Evolutionary conservation across 164 flowering plant species (phyloP), one percentile per base, ranked within the genome.

Genomic region (Malania oleifera): DNA sequence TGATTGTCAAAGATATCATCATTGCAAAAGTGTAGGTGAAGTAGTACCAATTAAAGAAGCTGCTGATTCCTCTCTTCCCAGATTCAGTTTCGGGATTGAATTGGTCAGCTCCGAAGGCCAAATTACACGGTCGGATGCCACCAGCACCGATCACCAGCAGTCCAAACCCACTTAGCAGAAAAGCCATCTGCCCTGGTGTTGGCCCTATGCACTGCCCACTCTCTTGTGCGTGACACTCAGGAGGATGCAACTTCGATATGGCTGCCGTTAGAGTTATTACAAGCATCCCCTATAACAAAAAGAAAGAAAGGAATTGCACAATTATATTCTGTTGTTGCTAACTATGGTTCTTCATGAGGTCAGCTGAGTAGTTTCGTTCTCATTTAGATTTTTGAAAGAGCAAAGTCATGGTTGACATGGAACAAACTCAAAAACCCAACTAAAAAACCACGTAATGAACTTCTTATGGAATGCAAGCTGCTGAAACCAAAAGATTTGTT

Each of bases 21-120:
- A 72, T 62, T 0, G 95, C 96, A 45, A 85, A 78, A 9, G 97
- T 88, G 74, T 67, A 82, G 28, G 96, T 87, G 79, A 87, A 86
- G 73, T 71, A 87, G 71, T 86, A 93, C 98, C 98, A 93, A 44
- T 90, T 90, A 82, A 90, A 90, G 80, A 93, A 93, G 62, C 97
- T 90, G 64, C 73, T 74, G 46, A 88, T 70, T 5, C 95, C 95
- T 56, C 73, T 70, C 61, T 75, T 82, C 10, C 98, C 97, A 0
- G 87, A 69, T 23, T 84, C 92, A 0, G 90, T 86, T 1, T 71
- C 63, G 0, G 96, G 91, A 52, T 92, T 71, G 68, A 92, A 92
- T 40, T 92, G 98, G 58, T 92, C 98, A 0, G 88, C 98, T 18
- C 96, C 98, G 57, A 93, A 93, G 9, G 98, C 89, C 6, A 91